Evolutionary conservation across 163 green algal species (phyloP), one percentile per base, ranked within the genome.

Genomic region (Chloromonas sp.): DNA sequence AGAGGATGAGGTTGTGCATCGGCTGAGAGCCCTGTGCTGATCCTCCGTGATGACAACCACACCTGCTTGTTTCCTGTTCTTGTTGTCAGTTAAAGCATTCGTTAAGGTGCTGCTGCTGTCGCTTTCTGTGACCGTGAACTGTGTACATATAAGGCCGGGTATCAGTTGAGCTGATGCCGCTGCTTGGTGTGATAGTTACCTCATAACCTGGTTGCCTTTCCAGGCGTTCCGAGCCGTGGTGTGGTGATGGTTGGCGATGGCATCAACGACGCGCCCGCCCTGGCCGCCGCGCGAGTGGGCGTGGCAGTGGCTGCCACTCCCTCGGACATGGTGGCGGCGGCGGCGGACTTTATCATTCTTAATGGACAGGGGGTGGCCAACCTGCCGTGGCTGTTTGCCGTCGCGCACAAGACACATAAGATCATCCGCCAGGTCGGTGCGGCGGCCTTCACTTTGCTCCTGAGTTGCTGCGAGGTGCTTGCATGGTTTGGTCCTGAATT

Each of bases 171-270:
- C 36, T 36, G 36, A 36, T 36, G 36, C 36, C 36, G 36, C 36
- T 36, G 36, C 36, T 36, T 36, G 36, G 36, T 36, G 36, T 36
- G 36, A 36, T 36, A 36, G 36, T 36, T 36, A 36, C 36, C 36
- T 36, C 36, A 36, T 36, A 36, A 36, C 36, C 36, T 36, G 36
- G 36, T 36, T 36, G 36, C 36, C 36, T 36, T 36, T 36, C 36
- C 36, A 36, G 36, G 36, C 36, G 36, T 36, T 36, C 36, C 71
- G 71, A 11, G 58, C 13, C 5, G 13, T 79, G 86, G 84, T 0
- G 87, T 99, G 78, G 78, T 98, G 74, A 98, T 98, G 94, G 94
- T 97, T 58, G 95, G 95, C 0, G 95, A 98, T 85, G 95, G 95
- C 66, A 95, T 98, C 85, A 98, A 98, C 83, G 95, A 98, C 85